phyloP scores from a whole-genome alignment of 1,284 basidiomycete species.

The Flammula alnicola region DNA sequence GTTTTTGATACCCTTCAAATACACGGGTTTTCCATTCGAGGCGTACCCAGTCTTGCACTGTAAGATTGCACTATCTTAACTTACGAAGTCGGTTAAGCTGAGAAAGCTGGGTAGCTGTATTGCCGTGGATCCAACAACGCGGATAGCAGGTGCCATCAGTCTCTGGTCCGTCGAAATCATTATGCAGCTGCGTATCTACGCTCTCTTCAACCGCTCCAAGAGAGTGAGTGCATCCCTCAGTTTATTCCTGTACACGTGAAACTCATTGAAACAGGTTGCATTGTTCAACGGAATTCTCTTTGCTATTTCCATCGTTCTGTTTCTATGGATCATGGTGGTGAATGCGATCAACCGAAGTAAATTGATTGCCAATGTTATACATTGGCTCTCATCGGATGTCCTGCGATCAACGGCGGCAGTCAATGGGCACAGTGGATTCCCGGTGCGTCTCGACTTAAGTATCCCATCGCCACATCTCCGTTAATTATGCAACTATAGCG shows the following conservation, averaged over 20 bases:
- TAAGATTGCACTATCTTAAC: slow-evolving; percentile 23
- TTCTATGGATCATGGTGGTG: slow-evolving; percentile 38
- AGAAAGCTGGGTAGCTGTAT: slow-evolving; percentile 33
- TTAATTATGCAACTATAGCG: slow-evolving; percentile 19
- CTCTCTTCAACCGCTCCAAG: slow-evolving; percentile 39
- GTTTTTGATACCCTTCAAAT: slow-evolving; percentile 47
- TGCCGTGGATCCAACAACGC: slow-evolving; percentile 40
- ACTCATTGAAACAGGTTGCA: slow-evolving; percentile 31
- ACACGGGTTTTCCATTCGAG: slow-evolving; percentile 40
- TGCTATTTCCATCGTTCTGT: slow-evolving; percentile 37
- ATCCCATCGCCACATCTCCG: background rate
- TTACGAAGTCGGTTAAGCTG: background rate
- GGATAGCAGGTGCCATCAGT: slow-evolving; percentile 43
- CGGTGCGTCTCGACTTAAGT: slow-evolving; percentile 20
- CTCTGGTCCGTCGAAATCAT: slow-evolving; percentile 44
- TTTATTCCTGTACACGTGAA: background rate
- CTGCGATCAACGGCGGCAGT: slow-evolving; percentile 43
- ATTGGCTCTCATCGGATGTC: slow-evolving; percentile 46
- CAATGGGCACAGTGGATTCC: slow-evolving; percentile 49
- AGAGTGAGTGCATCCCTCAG: slow-evolving; percentile 24
- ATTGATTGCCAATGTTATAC: slow-evolving; percentile 38
- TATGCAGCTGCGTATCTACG: slow-evolving; percentile 43
- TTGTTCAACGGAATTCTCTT: slow-evolving; percentile 39
- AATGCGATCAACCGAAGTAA: slow-evolving; percentile 35
- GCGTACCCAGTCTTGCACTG: slow-evolving; percentile 34